Conservation (phyloP, 2,329 filamentous ascomycete genomes). For the Colletotrichum sp. region DNA sequence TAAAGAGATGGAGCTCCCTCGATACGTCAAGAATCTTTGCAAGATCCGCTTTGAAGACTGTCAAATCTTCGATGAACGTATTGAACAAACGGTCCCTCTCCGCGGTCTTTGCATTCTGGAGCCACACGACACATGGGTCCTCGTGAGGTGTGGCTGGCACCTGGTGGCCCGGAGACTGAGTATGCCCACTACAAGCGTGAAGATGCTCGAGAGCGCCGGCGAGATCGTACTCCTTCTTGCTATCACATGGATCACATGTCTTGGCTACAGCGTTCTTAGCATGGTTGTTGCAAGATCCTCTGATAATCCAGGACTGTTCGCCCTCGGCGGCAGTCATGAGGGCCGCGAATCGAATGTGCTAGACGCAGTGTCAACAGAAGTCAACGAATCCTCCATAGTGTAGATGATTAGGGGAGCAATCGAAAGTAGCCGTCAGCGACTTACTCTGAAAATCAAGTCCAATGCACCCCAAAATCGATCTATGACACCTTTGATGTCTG, state of each 20-base stretch:
- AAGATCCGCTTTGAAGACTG: background rate
- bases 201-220: background rate
- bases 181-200: background rate
- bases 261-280: too few relatives aligned
- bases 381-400: too few relatives aligned
- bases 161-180: background rate
- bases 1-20: background rate
- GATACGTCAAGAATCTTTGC: background rate
- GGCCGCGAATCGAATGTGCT: background rate
- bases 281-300: background rate
- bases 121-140: background rate
- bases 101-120: background rate
- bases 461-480: background rate
- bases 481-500: background rate
- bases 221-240: background rate
- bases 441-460: background rate
- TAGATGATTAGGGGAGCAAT: too few relatives aligned
- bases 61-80: background rate
- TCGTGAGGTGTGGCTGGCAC: background rate
- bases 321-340: background rate
- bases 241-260: too few relatives aligned
- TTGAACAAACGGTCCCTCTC: background rate
- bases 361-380: background rate
- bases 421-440: fast-evolving
- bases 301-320: background rate